Evolutionary conservation across 805 yeast species (phyloP).

Genomic region (Wickerhamiella allomyrinae): DNA sequence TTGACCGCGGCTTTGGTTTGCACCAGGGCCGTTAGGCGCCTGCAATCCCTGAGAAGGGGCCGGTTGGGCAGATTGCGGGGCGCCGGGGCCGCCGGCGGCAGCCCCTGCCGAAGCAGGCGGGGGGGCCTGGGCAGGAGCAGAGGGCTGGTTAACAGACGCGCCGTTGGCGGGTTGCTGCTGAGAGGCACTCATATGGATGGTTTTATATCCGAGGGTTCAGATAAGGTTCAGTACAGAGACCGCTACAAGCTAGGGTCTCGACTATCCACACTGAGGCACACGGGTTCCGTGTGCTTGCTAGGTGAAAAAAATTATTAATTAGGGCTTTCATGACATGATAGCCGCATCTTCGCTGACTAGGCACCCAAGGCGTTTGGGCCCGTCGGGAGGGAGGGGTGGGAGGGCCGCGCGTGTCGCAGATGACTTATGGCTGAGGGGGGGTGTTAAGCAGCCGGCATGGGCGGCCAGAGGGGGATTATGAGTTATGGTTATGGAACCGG

Average conservation of each 20-base stretch:
- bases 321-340: not conserved
- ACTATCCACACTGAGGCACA: not conserved
- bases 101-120: not conserved
- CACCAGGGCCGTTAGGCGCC: slow-evolving; percentile 1
- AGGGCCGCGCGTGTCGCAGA: too few species aligned
- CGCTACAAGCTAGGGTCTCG: not conserved
- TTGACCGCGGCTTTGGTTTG: not conserved
- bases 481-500: too few species aligned
- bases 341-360: not conserved
- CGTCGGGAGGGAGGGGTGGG: too few species aligned
- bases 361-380: too few species aligned
- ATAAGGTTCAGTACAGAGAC: not conserved
- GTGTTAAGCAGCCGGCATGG: too few species aligned
- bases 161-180: slow-evolving; percentile 2
- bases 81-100: not conserved
- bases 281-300: slow-evolving; percentile 1
- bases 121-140: slow-evolving; percentile 1
- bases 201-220: not conserved
- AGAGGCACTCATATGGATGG: not conserved
- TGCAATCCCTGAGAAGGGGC: not conserved
- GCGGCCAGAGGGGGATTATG: too few species aligned
- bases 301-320: slow-evolving; percentile 2
- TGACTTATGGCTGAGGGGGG: too few species aligned
- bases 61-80: not conserved
- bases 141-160: not conserved